Conservation (phyloP, 352 stramenopile genomes). For the Globisporangium camurandrum region DNA sequence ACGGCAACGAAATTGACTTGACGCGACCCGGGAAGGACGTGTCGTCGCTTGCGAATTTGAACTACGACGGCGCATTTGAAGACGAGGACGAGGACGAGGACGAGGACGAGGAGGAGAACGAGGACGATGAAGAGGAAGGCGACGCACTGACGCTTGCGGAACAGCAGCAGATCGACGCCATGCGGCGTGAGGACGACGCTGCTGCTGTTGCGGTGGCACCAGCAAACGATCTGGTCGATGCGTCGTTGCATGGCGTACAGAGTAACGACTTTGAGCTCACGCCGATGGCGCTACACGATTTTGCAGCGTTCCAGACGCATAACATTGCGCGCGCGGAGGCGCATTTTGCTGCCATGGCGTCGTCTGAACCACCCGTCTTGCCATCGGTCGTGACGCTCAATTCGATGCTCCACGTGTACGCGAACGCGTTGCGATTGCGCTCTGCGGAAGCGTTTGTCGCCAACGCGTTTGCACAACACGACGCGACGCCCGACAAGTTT, state of each 20-base stretch:
- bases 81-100: conserved; percentile 46
- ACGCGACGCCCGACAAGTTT: conserved; percentile 36
- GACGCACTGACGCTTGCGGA: conserved; percentile 31
- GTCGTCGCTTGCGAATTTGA: conserved; percentile 46
- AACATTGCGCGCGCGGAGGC: conserved; percentile 61
- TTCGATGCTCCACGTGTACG: conserved; percentile 68
- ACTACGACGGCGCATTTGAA: conserved; percentile 58
- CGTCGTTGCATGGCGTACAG: conserved; percentile 24
- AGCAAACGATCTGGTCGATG: too few species aligned
- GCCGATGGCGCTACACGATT: conserved; percentile 58
- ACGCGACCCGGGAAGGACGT: conserved; percentile 58
- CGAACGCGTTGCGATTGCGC: conserved; percentile 62
- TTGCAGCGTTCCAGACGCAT: conserved; percentile 58
- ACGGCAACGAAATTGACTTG: conserved; percentile 66
- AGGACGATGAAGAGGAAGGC: conserved; percentile 12
- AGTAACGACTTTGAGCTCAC: conserved; percentile 35
- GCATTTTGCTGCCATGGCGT: conserved; percentile 58
- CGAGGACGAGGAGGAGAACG: conserved; percentile 19
- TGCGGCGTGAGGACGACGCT: conserved; percentile 28
- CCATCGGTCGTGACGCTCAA: conserved; percentile 60
- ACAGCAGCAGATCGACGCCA: conserved; percentile 20
- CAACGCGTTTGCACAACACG: conserved; percentile 39
- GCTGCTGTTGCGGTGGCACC: background rate
- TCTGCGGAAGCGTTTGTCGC: conserved; percentile 41
- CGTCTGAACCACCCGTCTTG: conserved; percentile 24